These are phyloP conservation scores for Hyparrhenia diplandra DNA, from an alignment of 176 grass and related monocot species.

Conservation along the genomic window DNA sequence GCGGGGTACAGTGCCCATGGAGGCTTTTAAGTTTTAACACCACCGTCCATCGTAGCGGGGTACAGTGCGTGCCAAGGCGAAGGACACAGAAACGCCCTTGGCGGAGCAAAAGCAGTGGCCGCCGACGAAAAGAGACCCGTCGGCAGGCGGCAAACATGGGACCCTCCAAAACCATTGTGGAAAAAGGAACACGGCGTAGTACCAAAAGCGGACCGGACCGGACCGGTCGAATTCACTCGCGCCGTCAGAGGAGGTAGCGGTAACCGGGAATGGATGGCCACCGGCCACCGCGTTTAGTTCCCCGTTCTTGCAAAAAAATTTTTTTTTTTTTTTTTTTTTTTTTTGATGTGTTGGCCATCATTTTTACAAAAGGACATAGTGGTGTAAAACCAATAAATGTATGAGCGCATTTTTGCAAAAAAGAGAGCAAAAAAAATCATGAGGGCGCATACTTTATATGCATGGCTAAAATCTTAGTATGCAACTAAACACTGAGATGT, in stretches of 20 bases:
- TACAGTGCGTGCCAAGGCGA: not conserved
- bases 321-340: too few species aligned
- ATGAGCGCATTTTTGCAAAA: too few species aligned
- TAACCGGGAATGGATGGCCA: too few species aligned
- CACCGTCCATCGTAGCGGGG: not conserved
- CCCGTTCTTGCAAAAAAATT: too few species aligned
- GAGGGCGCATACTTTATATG: too few species aligned
- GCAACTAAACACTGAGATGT: too few species aligned
- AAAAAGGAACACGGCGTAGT: not conserved
- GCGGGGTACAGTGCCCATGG: not conserved
- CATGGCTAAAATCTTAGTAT: too few species aligned
- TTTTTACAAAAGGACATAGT: too few species aligned
- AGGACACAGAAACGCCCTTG: not conserved
- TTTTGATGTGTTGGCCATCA: too few species aligned
- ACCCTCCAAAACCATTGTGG: not conserved
- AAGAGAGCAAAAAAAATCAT: too few species aligned
- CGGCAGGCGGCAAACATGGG: not conserved
- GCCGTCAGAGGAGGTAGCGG: conserved; percentile 6
- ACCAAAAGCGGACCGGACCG: not conserved
- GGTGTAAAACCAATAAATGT: too few species aligned
- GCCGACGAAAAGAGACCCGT: not conserved
- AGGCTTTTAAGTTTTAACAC: not conserved
- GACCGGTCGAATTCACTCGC: conserved; percentile 5
- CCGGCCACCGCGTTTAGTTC: too few species aligned
- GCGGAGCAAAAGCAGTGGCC: not conserved